Evolutionary conservation across 139 green algal species (phyloP), one percentile per base, ranked within the genome.

Genomic region (Closterium sp.): DNA sequence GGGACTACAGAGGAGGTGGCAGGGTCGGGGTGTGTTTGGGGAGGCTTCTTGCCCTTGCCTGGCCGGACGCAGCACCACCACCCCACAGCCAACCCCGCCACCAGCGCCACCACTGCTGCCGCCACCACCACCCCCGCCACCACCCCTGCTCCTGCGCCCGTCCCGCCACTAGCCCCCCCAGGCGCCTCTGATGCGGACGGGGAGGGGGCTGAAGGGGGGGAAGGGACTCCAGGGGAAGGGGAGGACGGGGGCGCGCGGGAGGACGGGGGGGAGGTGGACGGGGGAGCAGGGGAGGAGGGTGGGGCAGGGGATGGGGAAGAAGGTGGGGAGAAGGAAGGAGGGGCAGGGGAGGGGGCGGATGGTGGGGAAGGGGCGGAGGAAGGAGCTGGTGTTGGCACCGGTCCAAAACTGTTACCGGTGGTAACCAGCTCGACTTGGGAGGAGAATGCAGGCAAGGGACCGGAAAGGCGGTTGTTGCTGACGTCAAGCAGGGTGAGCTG

Each of bases 401-500:
- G 38, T 87, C 31, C 34, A 5, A 38, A 85, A 38, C n/a, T 85
- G 89, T 91, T 38, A 27, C 30, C 30, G n/a, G 29, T n/a, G 31
- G 22, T 27, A 91, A 85, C 30, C 24, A 88, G 7, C 38, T 50
- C 7, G n/a, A 87, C 85, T 29, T 30, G n/a, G n/a, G 89, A 29
- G 32, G 89, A 4, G 22, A 70, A 91, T 45, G 34, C 28, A 30
- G 45, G 88, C 31, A 24, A 38, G 27, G 32, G 90, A 9, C 32
- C 84, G 34, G 90, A 92, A 10, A 92, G 62, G 9, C 34, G 31
- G 86, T 92, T 92, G 34, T 86, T 50, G 86, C 27, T 90, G 42
- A 92, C 50, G 32, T 92, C 34, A 30, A 92, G 45, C 89, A 28
- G 17, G 22, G 19, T 32, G 2, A 85, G 34, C 27, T 42, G 34